Evolutionary conservation across 306 rosid species (phyloP), one percentile per base, ranked within the genome.

Genomic region (Citrullus colocynthis): DNA sequence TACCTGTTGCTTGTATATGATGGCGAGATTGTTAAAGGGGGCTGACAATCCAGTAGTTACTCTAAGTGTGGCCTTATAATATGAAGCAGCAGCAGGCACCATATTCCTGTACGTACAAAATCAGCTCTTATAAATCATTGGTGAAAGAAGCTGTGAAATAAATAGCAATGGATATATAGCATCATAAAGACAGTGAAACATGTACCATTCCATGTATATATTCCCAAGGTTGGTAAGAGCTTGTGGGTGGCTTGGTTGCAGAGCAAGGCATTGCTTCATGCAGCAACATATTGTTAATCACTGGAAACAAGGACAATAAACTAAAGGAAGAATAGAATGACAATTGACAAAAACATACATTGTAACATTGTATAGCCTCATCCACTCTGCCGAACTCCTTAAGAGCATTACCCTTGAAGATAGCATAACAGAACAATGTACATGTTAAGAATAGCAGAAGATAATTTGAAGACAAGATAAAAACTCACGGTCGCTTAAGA

Each of bases 191-290:
- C 14, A 51, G 42, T 45, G 49, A 67, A 75, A 62, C 61, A 42
- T 85, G 75, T 89, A 91, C 98, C 98, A 94, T 76, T 94, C 98
- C 98, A 94, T 94, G 80, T 94, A 94, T 82, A 91, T 94, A 78
- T 94, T 94, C 78, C 98, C 98, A 64, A 94, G 97, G 84, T 94
- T 94, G 84, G 98, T 96, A 64, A 88, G 90, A 18, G 99, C 99
- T 81, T 96, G 99, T 21, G 99, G 98, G 58, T 96, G 99, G 87
- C 86, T 96, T 18, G 97, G 93, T 82, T 96, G 98, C 70, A 96
- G 76, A 37, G 88, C 57, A 80, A 96, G 98, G 86, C 99, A 96
- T 91, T 96, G 98, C 99, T 96, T 83, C 89, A 88, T 21, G 49
- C 20, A 63, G 85, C 41, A 44, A 83, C 18, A 83, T 69, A 56